Base-by-base conservation (phyloP, 805 yeast species). In the Metschnikowia amazonensis region DNA sequence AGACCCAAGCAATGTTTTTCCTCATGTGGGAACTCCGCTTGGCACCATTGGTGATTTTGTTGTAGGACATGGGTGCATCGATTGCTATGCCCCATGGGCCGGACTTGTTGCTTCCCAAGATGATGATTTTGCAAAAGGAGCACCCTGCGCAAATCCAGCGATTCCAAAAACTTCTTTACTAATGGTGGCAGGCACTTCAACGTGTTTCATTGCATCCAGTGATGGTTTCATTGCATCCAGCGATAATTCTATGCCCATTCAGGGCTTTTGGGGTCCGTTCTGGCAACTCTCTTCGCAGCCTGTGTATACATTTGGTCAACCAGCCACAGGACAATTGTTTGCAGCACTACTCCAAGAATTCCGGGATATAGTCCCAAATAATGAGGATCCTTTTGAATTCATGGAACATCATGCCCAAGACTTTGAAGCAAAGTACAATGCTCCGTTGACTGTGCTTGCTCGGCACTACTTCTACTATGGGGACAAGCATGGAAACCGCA, bases 201-300 rank as follows among this genome's bases (percentile, higher is more conserved):
- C 84, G 0, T 81, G 86, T 50, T 79, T 68, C 48, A 50, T 79
- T 11, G 56, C 50, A 4, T 43, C 47, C 4, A 45, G 35, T 7
- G 52, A 65, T 10, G 48, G 56, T 20, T 65, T 67, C 0, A 60
- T 65, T n/a, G n/a, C n/a, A n/a, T n/a, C n/a, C 5, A 44, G 35
- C 6, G 53, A 65, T 10, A 48, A 56, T 17, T 65, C 67, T 0
- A 61, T 65, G 21, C 48, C 55, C 2, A 52, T 67, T 1, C 64
- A 69, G 0, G 84, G 84, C 0, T 61, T 79, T 3, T 81, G 86
- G 86, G 85, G 86, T 0, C 86, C 85, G 0, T 80, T 75, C 53
- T 52, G 63, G 2, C 64, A 69, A 31, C 58, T 76, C 4, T 44
- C 70, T 1, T 44, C 47, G 13, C 55, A 58, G 18, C 43, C 51